Evolutionary conservation across 2,329 filamentous ascomycete species (phyloP), one percentile per base, ranked within the genome.

Genomic region (Cladophialophora yegresii): DNA sequence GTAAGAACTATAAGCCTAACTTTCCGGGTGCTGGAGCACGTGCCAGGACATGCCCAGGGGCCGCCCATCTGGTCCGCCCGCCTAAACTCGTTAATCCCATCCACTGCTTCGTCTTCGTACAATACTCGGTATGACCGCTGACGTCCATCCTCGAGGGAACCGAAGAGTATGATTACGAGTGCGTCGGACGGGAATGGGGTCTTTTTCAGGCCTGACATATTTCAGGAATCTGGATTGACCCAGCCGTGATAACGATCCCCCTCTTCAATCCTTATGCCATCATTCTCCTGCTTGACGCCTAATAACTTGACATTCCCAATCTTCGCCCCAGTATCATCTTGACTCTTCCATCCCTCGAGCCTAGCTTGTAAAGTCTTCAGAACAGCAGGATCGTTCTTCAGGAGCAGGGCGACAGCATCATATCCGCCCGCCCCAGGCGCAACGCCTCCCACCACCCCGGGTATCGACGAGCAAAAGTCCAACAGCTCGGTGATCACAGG

Each of bases 361-460:
- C 91, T 87, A 50, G 78, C 77, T 67, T 84, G 82, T 23, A 98
- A 77, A 12, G 80, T 78, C 23, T 74, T 73, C 61, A 89, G 79
- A 1, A 91, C 90, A 55, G 83, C 83, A 40, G 81, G 82, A 59
- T 90, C 87, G 71, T 97, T 91, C 72, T 84, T 83, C 69, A 96
- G 85, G 64, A 99, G 77, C 65, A 99, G 76, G 0, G 89, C 90
- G 61, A 96, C 83, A 1, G 95, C 95, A 80, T 99, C 95, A 73
- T 90, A 97, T 0, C 95, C 95, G 9, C 95, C 95, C 0, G 95
- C 95, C 0, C 95, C 95, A 0, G 95, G 95, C 0, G 97, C 95
- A 0, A 98, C 92, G 0, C 93, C 95, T 0, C 92, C 93, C 69
- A 93, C 85, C 2, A 98, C 92, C 5, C 93, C 95, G 0, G 89